Percentiles rank a stretch among this genome's conserved stretches.
Evolutionary conservation across 2,329 filamentous ascomycete genomes (phyloP).

Genomic region (Fusarium marasasianum): DNA sequence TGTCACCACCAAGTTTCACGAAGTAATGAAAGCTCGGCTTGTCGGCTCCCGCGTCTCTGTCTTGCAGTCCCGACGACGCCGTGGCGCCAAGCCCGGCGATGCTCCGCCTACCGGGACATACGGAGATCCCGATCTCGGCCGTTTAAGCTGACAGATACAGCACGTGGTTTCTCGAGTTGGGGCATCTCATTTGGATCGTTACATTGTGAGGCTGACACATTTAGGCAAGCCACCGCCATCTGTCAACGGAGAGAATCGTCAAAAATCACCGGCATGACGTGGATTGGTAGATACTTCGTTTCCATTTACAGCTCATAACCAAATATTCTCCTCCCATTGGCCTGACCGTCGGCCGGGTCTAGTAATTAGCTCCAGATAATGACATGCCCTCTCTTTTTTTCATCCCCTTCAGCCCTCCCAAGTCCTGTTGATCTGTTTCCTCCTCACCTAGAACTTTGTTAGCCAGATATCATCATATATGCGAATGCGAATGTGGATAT

Average conservation of each 20-base stretch:
- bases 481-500: neutral
- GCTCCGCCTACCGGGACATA: constrained; percentile 13
- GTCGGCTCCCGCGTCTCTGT: neutral
- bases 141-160: neutral
- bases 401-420: constrained; percentile 59
- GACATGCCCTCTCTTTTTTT: constrained; percentile 24
- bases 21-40: neutral
- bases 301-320: constrained; percentile 39
- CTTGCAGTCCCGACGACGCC: constrained; percentile 19
- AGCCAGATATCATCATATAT: constrained; percentile 37
- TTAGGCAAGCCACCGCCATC: constrained; percentile 8
- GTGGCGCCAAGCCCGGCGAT: constrained; percentile 26
- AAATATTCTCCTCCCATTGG: constrained; percentile 22
- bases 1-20: neutral
- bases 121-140: constrained; percentile 1
- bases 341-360: constrained; percentile 5
- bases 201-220: constrained; percentile 25
- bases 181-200: constrained; percentile 4
- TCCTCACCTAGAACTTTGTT: constrained; percentile 58
- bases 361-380: constrained; percentile 30
- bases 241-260: neutral
- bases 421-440: constrained; percentile 73
- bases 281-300: constrained; percentile 11
- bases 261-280: constrained; percentile 1
- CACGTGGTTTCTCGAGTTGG: neutral